phyloP scores from a whole-genome alignment of 2,329 filamentous ascomycete species.

The Penicillium crustosum region DNA sequence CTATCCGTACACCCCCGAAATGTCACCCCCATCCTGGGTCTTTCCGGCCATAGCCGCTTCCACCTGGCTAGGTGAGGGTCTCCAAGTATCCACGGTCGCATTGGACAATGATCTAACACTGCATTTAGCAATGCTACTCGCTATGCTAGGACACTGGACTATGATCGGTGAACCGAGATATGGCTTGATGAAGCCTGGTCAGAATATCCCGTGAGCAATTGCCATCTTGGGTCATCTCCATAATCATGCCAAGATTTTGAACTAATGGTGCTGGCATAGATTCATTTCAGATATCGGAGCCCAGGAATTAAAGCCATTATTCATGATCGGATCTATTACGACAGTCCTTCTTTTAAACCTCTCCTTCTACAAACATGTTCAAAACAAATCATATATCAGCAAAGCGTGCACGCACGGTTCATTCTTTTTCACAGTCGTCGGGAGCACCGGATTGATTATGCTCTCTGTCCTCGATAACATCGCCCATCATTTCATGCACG shows the following conservation, averaged over 20 bases:
- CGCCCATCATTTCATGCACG: slow-evolving; percentile 16
- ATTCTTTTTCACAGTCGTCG: slow-evolving; percentile 18
- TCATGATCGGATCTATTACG: slow-evolving; percentile 19
- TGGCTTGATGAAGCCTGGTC: slow-evolving; percentile 20
- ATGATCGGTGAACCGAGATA: slow-evolving; percentile 19
- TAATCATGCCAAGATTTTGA: background rate
- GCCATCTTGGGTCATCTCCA: background rate
- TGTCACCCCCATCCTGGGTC: slow-evolving; percentile 16
- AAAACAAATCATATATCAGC: slow-evolving; percentile 17
- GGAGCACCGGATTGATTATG: slow-evolving; percentile 18
- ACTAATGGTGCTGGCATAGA: slow-evolving; percentile 3
- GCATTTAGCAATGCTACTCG: slow-evolving; percentile 15
- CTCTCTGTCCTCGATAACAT: slow-evolving; percentile 20
- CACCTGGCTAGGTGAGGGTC: slow-evolving; percentile 21
- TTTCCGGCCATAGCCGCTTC: slow-evolving; percentile 20
- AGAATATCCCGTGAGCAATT: slow-evolving; percentile 19
- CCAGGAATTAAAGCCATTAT: slow-evolving; percentile 18
- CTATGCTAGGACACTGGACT: slow-evolving; percentile 20
- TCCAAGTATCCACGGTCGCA: background rate
- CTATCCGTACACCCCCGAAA: background rate
- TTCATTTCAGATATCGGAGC: slow-evolving; percentile 23
- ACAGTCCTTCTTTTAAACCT: slow-evolving; percentile 19
- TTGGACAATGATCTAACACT: background rate
- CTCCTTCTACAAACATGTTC: slow-evolving; percentile 21
- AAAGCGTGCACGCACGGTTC: slow-evolving; percentile 16